Conservation (phyloP, 2,329 filamentous ascomycete species). For the Fusarium albosuccineum region DNA sequence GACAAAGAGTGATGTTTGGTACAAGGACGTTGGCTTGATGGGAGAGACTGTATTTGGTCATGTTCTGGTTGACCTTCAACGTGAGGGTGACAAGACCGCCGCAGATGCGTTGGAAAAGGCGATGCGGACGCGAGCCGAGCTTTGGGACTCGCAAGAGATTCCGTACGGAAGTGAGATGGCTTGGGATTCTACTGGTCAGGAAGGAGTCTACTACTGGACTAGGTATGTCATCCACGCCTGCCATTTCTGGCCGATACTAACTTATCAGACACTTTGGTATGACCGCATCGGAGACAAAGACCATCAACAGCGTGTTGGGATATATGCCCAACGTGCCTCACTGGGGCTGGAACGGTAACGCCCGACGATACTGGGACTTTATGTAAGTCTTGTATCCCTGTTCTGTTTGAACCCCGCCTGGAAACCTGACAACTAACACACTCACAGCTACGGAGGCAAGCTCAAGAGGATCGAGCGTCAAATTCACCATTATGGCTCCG, state of each 20-base stretch:
- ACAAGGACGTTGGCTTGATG: slow-evolving; percentile 66
- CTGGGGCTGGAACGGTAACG: slow-evolving; percentile 74
- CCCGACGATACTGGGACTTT: slow-evolving; percentile 72
- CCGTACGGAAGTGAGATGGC: slow-evolving; percentile 73
- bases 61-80: slow-evolving; percentile 63
- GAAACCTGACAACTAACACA: not conserved
- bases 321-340: slow-evolving; percentile 70
- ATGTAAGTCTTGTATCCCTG: slow-evolving; percentile 51
- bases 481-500: slow-evolving; percentile 72
- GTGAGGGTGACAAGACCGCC: slow-evolving; percentile 58
- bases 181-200: slow-evolving; percentile 73
- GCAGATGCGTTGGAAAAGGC: slow-evolving; percentile 56
- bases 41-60: slow-evolving; percentile 70
- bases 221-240: slow-evolving; percentile 46
- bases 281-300: slow-evolving; percentile 59
- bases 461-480: slow-evolving; percentile 57
- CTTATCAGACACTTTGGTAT: slow-evolving; percentile 62
- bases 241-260: not conserved
- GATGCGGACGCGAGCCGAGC: slow-evolving; percentile 63
- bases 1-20: slow-evolving; percentile 56
- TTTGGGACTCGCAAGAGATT: slow-evolving; percentile 64
- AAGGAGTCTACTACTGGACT: slow-evolving; percentile 72
- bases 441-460: slow-evolving; percentile 57
- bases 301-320: slow-evolving; percentile 65
- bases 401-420: too few relatives aligned